A percentile compares a stretch with the other conserved stretches of the same genome.
Evolutionary conservation across 2,329 filamentous ascomycete species (phyloP).

Genomic region (Basipetospora chlamydospora): DNA sequence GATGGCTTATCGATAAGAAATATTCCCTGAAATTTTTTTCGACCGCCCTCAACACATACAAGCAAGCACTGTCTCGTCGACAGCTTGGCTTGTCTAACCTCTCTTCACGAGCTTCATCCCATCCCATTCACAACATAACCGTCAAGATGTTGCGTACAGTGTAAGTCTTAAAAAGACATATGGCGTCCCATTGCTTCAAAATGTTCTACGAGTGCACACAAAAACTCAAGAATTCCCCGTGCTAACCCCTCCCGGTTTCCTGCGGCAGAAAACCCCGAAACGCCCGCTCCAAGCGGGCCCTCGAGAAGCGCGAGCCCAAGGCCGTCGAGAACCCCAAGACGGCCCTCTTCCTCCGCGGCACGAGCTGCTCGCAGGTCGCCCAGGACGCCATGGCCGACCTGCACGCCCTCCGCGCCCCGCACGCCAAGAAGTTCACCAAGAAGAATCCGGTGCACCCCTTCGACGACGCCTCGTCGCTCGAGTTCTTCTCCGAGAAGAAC

Average conservation of each 20-base stretch:
- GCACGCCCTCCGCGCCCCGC: constrained; percentile 67
- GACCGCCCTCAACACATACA: background rate
- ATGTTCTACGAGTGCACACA: too few relatives aligned
- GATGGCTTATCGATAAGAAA: constrained; percentile 5
- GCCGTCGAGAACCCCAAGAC: constrained; percentile 79
- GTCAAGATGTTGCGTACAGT: constrained; percentile 5
- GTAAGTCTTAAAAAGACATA: too few relatives aligned
- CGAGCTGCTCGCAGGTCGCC: constrained; percentile 66
- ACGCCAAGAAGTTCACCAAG: constrained; percentile 86
- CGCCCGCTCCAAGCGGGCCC: constrained; percentile 84
- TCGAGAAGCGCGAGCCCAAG: constrained; percentile 88
- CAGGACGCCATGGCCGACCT: constrained; percentile 78
- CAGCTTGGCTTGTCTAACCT: background rate
- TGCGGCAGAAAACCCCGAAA: constrained; percentile 40
- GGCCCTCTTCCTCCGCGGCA: constrained; percentile 78
- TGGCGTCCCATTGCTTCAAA: too few relatives aligned
- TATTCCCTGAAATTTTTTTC: background rate
- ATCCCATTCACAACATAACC: background rate
- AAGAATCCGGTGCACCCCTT: constrained; percentile 95
- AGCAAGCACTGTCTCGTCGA: background rate
- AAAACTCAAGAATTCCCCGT: constrained; percentile 8
- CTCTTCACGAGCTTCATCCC: background rate
- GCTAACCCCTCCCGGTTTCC: background rate
- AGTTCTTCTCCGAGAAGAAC: constrained; percentile 96
- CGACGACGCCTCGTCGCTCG: constrained; percentile 72